A percentile compares a stretch with the other conserved stretches of the same genome.
Evolutionary conservation across 169 alveolate genomes (phyloP).

Genomic region (Plasmodium malariae): DNA sequence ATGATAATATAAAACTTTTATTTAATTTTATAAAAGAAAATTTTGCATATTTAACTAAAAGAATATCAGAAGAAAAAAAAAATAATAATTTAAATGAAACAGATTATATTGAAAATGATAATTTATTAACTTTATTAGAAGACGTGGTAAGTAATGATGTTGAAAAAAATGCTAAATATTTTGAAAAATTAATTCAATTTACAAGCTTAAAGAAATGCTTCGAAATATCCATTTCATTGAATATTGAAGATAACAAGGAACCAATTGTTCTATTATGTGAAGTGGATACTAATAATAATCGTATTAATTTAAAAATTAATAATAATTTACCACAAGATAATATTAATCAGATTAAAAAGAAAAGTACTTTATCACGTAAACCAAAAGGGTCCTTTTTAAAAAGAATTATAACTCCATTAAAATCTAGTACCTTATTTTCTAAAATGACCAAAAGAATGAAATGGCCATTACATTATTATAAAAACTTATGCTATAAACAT

Average conservation of each 20-base stretch:
- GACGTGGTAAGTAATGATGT: constrained; percentile 17
- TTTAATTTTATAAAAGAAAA: constrained; percentile 27
- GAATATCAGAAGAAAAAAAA: constrained; percentile 5
- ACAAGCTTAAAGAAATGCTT: constrained; percentile 1
- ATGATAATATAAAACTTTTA: constrained; percentile 1
- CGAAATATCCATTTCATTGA: neutral
- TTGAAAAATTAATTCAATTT: constrained; percentile 14
- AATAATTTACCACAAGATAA: neutral
- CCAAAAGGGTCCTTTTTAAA: neutral
- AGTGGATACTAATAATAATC: constrained; percentile 3
- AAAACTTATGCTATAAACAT: constrained; percentile 35
- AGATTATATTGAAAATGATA: neutral
- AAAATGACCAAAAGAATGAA: neutral
- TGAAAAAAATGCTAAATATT: constrained; percentile 24
- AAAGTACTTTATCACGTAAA: neutral
- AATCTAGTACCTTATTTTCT: neutral
- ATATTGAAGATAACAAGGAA: neutral
- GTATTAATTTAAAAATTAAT: neutral
- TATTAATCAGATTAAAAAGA: neutral
- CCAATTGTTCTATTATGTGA: neutral
- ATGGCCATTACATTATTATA: neutral
- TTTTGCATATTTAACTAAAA: constrained; percentile 2
- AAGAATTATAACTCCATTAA: neutral
- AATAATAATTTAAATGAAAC: neutral
- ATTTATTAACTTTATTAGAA: neutral